phyloP scores from a whole-genome alignment of 148 eudicot species.

The Rhododendron kiyosumense region DNA sequence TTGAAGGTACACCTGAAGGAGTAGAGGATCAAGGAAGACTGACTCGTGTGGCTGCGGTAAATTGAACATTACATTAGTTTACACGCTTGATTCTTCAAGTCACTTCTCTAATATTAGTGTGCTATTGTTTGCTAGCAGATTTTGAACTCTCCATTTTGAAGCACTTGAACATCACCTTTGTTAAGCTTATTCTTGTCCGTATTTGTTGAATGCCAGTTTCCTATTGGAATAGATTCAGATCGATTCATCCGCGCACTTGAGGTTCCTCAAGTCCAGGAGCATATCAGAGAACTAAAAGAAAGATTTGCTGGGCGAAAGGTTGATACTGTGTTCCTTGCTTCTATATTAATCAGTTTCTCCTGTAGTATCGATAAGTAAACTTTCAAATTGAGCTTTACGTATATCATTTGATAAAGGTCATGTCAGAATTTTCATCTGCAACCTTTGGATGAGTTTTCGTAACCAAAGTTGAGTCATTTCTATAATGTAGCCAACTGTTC shows the following conservation, averaged over 20 bases:
- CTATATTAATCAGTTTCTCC: neutral
- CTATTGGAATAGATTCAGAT: slow-evolving; percentile 87
- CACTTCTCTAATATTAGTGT: slow-evolving; percentile 1
- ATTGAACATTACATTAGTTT: slow-evolving; percentile 16
- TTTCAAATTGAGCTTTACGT: neutral
- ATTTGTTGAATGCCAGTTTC: slow-evolving; percentile 49
- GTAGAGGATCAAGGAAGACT: slow-evolving; percentile 89
- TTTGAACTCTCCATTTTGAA: neutral
- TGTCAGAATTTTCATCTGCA: neutral
- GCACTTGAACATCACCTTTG: slow-evolving; percentile 5
- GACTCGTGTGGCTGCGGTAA: slow-evolving; percentile 94
- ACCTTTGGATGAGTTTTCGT: neutral
- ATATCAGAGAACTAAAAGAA: slow-evolving; percentile 66
- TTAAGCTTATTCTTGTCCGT: slow-evolving; percentile 1
- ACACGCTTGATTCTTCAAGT: neutral
- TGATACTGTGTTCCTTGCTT: slow-evolving; percentile 11
- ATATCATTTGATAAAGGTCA: neutral
- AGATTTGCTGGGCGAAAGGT: slow-evolving; percentile 92
- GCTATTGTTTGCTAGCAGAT: neutral
- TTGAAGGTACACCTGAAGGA: slow-evolving; percentile 97
- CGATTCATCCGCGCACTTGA: slow-evolving; percentile 81
- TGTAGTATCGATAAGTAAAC: neutral
- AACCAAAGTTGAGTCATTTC: neutral
- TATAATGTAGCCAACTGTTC: neutral
- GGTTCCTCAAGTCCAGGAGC: slow-evolving; percentile 55